Base-by-base conservation (phyloP, 2,329 filamentous ascomycete genomes). In the Parascedosporium putredinis region DNA sequence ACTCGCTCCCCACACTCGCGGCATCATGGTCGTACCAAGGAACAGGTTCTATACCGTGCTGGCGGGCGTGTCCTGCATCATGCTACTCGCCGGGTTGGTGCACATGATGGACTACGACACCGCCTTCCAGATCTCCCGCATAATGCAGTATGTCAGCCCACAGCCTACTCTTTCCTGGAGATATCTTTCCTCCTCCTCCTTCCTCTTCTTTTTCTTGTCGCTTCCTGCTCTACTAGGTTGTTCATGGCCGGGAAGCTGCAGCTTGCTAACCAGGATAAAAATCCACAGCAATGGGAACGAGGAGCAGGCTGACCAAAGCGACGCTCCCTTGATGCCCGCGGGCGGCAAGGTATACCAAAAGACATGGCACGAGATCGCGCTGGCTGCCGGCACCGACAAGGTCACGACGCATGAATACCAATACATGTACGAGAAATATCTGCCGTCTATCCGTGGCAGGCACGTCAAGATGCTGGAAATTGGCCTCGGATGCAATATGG, bases 401-500 rank as follows among this genome's bases (percentile, higher is more conserved):
- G 65, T 68, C n/a, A 65, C 61, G 7, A 51, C 50, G 2, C 65
- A 68, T 54, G 59, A 61, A 23, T 70, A 69, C 50, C 62, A 68
- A 22, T 56, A 63, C 52, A 65, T 70, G 62, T 68, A 70, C 55
- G 61, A 69, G 44, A 66, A 65, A 50, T 64, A 68, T 31, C 58
- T 70, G 3, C 56, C 59, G 1, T 50, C 56, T 1, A 52, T 64
- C 20, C 61, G 64, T 33, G 57, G 63, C 50, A 54, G 58, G 36
- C 59, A 52, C 25, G 18, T 68, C 49, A 70, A 67, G 54, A 60
- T 70, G 55, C 63, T 70, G 4, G 66, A 69, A 49, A 68, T 69
- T 46, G 65, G 67, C 1, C 62, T 70, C 5, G 67, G 66, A 8
- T 70, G 67, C 55, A 61, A 64, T 47, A 64, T 65, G 58, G 62